Conservation (phyloP, 179 eudicot species). For the Vitellaria paradoxa region DNA sequence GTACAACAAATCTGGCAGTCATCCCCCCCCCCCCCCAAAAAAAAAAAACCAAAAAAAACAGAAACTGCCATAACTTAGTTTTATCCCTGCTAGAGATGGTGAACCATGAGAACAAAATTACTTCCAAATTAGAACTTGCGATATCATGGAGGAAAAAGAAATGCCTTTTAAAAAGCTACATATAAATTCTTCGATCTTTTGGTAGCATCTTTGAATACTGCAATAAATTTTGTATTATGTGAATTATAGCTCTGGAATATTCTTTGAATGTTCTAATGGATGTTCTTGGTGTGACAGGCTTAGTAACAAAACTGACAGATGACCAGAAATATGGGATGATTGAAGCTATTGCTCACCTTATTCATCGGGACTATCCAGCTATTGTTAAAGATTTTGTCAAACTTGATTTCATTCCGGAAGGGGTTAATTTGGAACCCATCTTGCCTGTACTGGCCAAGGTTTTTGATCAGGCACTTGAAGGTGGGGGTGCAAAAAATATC, state of each 20-base stretch:
- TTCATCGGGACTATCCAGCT: slow-evolving; percentile 93
- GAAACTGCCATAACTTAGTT: too few species aligned
- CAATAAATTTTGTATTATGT: neutral
- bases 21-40: too few species aligned
- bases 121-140: neutral
- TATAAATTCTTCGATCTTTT: neutral
- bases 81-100: neutral
- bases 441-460: slow-evolving; percentile 97
- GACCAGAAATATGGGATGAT: slow-evolving; percentile 99
- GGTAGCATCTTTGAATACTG: neutral
- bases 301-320: slow-evolving; percentile 92
- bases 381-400: slow-evolving; percentile 96
- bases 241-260: too few species aligned
- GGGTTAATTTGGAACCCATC: slow-evolving; percentile 90
- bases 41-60: too few species aligned
- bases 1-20: too few species aligned
- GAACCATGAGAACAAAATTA: neutral
- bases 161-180: neutral
- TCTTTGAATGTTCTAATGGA: slow-evolving; percentile 3
- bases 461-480: slow-evolving; percentile 99
- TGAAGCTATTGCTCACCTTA: slow-evolving; percentile 98
- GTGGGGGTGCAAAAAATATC: slow-evolving; percentile 97
- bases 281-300: slow-evolving; percentile 50
- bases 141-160: neutral
- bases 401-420: slow-evolving; percentile 88